Percentiles rank a stretch among this genome's conserved stretches.
Evolutionary conservation across 2,329 filamentous ascomycete species (phyloP).

Genomic region (Neurospora sp.): DNA sequence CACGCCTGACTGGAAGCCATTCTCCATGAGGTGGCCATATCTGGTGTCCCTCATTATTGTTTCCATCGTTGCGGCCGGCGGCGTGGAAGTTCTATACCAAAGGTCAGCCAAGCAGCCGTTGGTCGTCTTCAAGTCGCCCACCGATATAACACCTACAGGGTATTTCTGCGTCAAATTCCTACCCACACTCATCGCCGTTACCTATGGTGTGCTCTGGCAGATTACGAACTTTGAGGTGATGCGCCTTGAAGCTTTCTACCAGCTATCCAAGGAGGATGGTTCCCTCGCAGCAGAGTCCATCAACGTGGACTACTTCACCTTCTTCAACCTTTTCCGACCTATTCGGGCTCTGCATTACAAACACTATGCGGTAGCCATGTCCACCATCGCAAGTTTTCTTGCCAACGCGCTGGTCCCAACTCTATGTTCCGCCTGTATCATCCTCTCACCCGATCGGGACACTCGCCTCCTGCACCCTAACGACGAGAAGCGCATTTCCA

Average conservation of each 20-base stretch:
- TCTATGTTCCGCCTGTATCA: slow-evolving; percentile 52
- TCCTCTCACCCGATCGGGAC: slow-evolving; percentile 42
- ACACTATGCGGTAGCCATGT: slow-evolving; percentile 61
- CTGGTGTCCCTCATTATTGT: slow-evolving; percentile 42
- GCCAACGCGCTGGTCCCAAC: slow-evolving; percentile 62
- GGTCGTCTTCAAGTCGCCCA: slow-evolving; percentile 38
- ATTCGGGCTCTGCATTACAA: slow-evolving; percentile 50
- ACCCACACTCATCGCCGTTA: slow-evolving; percentile 51
- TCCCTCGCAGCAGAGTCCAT: slow-evolving; percentile 56
- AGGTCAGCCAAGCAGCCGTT: slow-evolving; percentile 35
- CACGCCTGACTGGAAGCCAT: slow-evolving; percentile 57
- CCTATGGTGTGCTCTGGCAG: slow-evolving; percentile 57
- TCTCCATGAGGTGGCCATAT: slow-evolving; percentile 55
- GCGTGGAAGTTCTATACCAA: slow-evolving; percentile 47
- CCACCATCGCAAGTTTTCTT: slow-evolving; percentile 53
- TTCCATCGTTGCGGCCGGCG: slow-evolving; percentile 41
- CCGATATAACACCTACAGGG: slow-evolving; percentile 37
- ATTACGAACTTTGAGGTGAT: slow-evolving; percentile 57
- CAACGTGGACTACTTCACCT: slow-evolving; percentile 66
- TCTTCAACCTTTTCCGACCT: slow-evolving; percentile 56
- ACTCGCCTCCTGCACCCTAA: slow-evolving; percentile 32
- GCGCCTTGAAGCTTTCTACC: slow-evolving; percentile 57
- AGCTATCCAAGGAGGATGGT: slow-evolving; percentile 50
- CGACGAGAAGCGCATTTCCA: slow-evolving; percentile 41
- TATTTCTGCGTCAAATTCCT: slow-evolving; percentile 57